Evolutionary conservation across 306 rosid genomes (phyloP).

Genomic region (Acacia acuminata): DNA sequence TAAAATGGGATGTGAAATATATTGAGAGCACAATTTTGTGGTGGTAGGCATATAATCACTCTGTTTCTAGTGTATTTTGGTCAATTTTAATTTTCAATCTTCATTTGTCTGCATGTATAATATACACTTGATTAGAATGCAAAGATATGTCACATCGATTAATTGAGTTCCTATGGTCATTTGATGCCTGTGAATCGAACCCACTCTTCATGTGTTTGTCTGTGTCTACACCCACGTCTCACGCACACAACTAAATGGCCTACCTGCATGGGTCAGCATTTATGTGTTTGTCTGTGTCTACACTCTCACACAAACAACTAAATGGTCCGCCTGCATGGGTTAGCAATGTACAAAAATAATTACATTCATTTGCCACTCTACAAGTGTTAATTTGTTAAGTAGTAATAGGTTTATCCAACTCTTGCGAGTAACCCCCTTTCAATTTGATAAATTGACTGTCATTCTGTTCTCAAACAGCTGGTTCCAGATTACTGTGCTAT

Average conservation of each 20-base stretch:
- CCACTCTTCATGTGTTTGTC: background rate
- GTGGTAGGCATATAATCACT: too few relatives aligned
- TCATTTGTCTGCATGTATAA: background rate
- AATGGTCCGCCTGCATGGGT: background rate
- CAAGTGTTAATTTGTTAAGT: background rate
- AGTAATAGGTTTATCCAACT: slow-evolving; percentile 5
- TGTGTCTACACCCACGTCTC: background rate
- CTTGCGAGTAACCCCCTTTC: background rate
- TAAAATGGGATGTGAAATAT: background rate
- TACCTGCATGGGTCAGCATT: background rate
- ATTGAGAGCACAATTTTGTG: background rate
- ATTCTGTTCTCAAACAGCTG: slow-evolving; percentile 15
- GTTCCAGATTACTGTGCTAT: slow-evolving; percentile 9
- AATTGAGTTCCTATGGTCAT: background rate
- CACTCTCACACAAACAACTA: background rate
- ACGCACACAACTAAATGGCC: background rate
- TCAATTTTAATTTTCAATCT: background rate
- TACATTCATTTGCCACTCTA: background rate
- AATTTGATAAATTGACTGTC: background rate
- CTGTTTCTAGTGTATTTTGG: background rate
- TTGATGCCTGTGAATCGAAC: background rate
- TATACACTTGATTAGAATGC: background rate
- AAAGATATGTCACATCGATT: background rate
- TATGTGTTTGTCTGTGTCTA: background rate
- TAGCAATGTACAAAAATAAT: background rate